A percentile compares a stretch with the other conserved stretches of the same genome.
These are phyloP conservation scores for Fusarium sp. DNA, from an alignment of 2,329 filamentous ascomycete genomes.

Conservation along the genomic window DNA sequence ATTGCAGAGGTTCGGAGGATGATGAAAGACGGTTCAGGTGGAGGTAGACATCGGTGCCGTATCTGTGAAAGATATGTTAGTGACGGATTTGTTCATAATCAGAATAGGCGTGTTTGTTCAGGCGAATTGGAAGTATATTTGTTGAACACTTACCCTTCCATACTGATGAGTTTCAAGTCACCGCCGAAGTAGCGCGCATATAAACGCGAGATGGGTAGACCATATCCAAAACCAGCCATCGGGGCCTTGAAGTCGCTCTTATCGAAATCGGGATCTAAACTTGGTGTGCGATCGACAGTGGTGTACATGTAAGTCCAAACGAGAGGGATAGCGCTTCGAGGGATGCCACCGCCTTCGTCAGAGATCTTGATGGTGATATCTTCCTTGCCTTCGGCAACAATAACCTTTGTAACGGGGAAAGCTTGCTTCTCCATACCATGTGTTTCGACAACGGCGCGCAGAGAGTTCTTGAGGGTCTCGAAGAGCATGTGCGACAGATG, in stretches of 20 bases:
- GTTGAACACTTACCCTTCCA: constrained; percentile 83
- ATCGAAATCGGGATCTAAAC: constrained; percentile 95
- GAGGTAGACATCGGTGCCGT: constrained; percentile 97
- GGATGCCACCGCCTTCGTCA: constrained; percentile 96
- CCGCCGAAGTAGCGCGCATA: constrained; percentile 98
- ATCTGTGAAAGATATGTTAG: constrained; percentile 61
- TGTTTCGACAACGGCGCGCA: constrained; percentile 94
- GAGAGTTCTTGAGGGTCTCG: constrained; percentile 97
- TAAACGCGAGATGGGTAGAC: constrained; percentile 88
- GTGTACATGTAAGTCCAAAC: constrained; percentile 99
- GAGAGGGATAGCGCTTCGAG: constrained; percentile 88
- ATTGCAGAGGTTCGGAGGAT: constrained; percentile 96
- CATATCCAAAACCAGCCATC: constrained; percentile 99
- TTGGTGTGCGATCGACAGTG: constrained; percentile 94
- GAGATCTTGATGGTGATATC: constrained; percentile 99
- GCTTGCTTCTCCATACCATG: constrained; percentile 95
- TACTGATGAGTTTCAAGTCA: constrained; percentile 96
- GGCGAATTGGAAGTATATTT: neutral
- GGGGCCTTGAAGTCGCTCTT: constrained; percentile 99
- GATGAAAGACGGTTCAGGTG: constrained; percentile 96
- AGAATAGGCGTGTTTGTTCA: neutral
- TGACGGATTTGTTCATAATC: neutral
- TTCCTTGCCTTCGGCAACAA: constrained; percentile 96
- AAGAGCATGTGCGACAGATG: constrained; percentile 99
- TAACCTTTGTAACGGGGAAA: constrained; percentile 96